Evolutionary conservation across 2,329 filamentous ascomycete species (phyloP).

Genomic region (Aspergillus hiratsukae): DNA sequence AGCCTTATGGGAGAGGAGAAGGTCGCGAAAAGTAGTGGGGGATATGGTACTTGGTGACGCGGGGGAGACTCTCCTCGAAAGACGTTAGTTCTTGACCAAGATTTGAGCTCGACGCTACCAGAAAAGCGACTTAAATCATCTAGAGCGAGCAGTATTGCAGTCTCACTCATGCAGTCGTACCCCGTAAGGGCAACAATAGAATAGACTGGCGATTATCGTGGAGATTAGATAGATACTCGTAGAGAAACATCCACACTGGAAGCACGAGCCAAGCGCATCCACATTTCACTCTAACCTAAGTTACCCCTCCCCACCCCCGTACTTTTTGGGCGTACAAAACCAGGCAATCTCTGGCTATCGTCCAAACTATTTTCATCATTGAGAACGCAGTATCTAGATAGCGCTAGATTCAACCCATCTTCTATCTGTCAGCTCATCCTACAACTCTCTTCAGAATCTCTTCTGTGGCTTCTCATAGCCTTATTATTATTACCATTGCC

Average conservation of each 20-base stretch:
- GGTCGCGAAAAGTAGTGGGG: background rate
- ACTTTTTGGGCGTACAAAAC: constrained; percentile 1
- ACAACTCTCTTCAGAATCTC: background rate
- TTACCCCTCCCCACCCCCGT: constrained; percentile 21
- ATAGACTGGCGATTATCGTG: background rate
- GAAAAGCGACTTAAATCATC: background rate
- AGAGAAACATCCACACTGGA: background rate
- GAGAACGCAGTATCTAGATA: background rate
- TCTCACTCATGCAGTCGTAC: background rate
- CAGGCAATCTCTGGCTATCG: background rate
- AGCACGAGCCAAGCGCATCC: background rate
- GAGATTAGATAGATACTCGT: too few relatives aligned
- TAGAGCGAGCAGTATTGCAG: background rate
- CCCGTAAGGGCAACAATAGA: background rate
- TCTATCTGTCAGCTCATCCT: background rate
- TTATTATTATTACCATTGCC: background rate
- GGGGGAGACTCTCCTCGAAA: background rate
- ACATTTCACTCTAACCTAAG: background rate
- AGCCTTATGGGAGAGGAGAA: background rate
- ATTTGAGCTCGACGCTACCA: background rate
- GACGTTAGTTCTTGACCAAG: background rate
- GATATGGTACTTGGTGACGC: background rate
- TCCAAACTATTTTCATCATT: background rate
- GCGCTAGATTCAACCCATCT: background rate
- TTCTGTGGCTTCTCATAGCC: background rate